Conservation (phyloP, 331 rosid species). For the Malus hybrid region DNA sequence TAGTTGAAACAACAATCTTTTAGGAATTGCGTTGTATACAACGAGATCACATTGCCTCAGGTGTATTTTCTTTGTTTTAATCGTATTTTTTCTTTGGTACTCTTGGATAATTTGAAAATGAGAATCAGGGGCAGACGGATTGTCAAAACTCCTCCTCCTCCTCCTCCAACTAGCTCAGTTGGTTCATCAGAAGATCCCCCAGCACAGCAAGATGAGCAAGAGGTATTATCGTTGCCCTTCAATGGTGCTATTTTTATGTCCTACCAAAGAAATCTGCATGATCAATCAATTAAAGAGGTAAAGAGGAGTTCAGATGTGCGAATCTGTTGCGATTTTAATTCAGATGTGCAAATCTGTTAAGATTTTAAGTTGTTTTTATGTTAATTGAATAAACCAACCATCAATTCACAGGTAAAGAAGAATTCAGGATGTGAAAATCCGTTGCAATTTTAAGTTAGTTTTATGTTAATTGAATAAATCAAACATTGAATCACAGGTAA, state of each 20-base stretch:
- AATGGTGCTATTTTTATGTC: background rate
- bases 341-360: background rate
- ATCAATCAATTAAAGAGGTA: background rate
- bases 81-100: background rate
- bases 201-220: conserved; percentile 6
- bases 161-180: background rate
- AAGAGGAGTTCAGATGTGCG: background rate
- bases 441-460: background rate
- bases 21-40: background rate
- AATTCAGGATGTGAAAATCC: background rate
- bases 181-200: background rate
- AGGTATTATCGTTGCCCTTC: conserved; percentile 1
- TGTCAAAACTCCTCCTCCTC: background rate
- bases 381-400: background rate
- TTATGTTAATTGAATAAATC: background rate
- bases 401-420: background rate
- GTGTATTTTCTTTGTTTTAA: background rate
- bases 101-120: background rate
- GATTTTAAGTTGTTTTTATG: background rate
- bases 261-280: background rate
- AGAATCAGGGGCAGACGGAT: background rate
- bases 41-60: background rate
- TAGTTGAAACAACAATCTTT: background rate
- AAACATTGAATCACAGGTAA: background rate
- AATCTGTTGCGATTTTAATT: background rate